Base-by-base conservation (phyloP, 2,329 filamentous ascomycete species). In the Ophiostoma pallidulum region DNA sequence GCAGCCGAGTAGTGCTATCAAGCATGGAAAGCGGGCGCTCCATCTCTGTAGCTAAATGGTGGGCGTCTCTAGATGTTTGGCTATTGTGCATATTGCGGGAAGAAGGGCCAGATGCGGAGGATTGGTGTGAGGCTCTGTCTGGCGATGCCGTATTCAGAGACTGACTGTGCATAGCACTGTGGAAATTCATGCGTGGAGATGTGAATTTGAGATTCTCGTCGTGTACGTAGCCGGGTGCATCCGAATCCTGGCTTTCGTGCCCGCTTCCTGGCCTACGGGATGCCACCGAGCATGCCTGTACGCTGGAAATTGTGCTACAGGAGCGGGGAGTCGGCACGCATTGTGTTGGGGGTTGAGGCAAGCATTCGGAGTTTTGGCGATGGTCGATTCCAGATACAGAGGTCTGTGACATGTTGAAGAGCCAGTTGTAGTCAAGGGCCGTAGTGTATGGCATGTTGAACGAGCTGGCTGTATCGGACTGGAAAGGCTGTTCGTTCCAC, bases 381-480 rank as follows among this genome's bases (percentile, higher is more conserved):
- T n/a, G n/a, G n/a, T n/a, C n/a, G n/a, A n/a, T n/a, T n/a, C n/a
- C n/a, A n/a, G n/a, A n/a, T n/a, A n/a, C n/a, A n/a, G n/a, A n/a
- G n/a, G n/a, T n/a, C n/a, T n/a, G n/a, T n/a, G n/a, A n/a, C 41
- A 51, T 31, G 32, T 45, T 54, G 18, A 54, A 54, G 4, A 54
- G 51, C 53, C 53, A 54, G 20, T 51, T 53, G 35, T 54, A 54
- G 41, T 54, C 38, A 22, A 45, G 14, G 1, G 53, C 51, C 1
- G 53, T 54, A 4, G 53, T 54, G 24, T 51, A 54, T 13, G 53
- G 53, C 53, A 54, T 54, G 16, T 54, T 54, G 35, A 54, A 54
- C 3, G 53, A 54, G 24, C 51, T 53, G 13, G 53, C 51, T 4
- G 53, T 54, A 26, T 54, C 53, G 7, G 53, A 38, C 36, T 54